Conservation (phyloP, 345 rosid species). For the Acer yangbiense region DNA sequence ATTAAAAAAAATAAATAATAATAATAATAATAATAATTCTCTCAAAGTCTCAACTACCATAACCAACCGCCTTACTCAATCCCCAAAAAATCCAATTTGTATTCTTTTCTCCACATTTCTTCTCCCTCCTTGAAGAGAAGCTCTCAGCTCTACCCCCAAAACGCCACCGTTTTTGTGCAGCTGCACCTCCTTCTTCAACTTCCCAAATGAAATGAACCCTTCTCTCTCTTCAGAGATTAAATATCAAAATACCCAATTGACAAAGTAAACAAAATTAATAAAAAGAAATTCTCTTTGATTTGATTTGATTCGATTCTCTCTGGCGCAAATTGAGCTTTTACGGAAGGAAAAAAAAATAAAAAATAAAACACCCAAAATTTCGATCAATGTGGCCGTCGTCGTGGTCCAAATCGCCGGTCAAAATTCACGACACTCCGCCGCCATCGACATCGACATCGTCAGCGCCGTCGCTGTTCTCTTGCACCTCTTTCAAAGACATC, state of each 20-base stretch:
- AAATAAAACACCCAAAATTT: neutral
- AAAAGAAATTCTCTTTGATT: no score
- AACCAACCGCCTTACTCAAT: conserved; percentile 25
- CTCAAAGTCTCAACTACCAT: conserved; percentile 31
- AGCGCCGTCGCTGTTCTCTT: conserved; percentile 36
- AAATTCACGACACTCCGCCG: conserved; percentile 36
- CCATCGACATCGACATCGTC: conserved; percentile 15
- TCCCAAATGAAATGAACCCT: neutral
- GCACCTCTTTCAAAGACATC: conserved; percentile 76
- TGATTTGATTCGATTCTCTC: neutral
- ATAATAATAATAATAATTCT: no score
- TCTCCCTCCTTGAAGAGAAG: neutral
- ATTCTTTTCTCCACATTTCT: neutral
- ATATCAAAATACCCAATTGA: neutral
- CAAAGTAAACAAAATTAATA: neutral
- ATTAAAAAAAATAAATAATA: no score
- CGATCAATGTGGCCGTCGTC: conserved; percentile 89
- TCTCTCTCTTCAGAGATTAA: neutral
- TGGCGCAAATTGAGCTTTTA: neutral
- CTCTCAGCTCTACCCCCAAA: neutral
- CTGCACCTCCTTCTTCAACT: neutral
- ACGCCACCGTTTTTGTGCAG: conserved; percentile 6
- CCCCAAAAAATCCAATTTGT: neutral
- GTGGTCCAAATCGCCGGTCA: conserved; percentile 65
- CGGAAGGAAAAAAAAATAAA: no score